Percentiles rank a stretch among this genome's conserved stretches.
Evolutionary conservation across 192 early-diverging fungal species (phyloP).

Genomic region (Podila clonocystis): DNA sequence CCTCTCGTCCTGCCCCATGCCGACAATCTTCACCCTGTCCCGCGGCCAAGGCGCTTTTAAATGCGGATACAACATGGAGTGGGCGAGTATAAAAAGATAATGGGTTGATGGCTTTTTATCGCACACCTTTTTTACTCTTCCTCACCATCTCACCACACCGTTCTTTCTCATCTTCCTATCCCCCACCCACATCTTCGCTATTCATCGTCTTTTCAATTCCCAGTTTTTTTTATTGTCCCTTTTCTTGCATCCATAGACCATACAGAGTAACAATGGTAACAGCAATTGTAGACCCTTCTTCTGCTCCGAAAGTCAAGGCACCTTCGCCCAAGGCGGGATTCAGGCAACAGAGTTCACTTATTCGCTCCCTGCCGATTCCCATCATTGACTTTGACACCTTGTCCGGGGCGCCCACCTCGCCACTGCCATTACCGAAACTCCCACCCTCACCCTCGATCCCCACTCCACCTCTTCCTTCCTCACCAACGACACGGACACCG

Average conservation of each 20-base stretch:
- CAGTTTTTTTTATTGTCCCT: neutral
- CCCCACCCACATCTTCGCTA: neutral
- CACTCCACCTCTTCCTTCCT: neutral
- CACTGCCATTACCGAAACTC: slow-evolving; percentile 24
- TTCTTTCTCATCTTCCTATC: neutral
- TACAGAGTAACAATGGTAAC: slow-evolving; percentile 21
- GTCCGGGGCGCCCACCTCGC: slow-evolving; percentile 34
- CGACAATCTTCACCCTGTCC: too few relatives aligned
- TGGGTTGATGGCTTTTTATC: too few relatives aligned
- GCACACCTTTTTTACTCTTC: too few relatives aligned
- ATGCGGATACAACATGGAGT: too few relatives aligned
- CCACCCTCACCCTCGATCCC: neutral
- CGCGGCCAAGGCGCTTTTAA: too few relatives aligned
- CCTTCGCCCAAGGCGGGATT: slow-evolving; percentile 16
- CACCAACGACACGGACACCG: slow-evolving; percentile 9
- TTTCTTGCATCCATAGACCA: neutral
- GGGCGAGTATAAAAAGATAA: too few relatives aligned
- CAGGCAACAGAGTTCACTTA: slow-evolving; percentile 18
- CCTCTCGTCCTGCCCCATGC: too few relatives aligned
- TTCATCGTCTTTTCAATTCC: neutral
- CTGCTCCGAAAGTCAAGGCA: slow-evolving; percentile 14
- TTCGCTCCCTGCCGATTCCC: slow-evolving; percentile 33
- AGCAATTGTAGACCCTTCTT: slow-evolving; percentile 11
- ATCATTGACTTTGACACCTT: slow-evolving; percentile 31
- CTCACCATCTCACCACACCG: neutral